Conservation (phyloP, 352 stramenopile genomes). For the Sclerospora graminicola region DNA sequence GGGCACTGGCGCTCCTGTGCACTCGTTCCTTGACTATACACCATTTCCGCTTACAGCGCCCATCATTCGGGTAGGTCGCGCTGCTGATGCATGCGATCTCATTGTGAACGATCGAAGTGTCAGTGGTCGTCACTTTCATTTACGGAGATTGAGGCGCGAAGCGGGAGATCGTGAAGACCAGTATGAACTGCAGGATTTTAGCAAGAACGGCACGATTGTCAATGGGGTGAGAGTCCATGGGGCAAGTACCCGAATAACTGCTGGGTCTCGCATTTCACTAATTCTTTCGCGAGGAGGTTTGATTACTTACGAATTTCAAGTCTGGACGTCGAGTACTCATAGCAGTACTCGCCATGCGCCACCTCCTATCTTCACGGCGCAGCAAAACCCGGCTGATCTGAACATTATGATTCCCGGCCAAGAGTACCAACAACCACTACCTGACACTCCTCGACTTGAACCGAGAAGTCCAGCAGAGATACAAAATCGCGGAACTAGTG, state of each 20-base stretch:
- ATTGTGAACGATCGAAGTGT: constrained; percentile 85
- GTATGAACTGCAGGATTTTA: constrained; percentile 83
- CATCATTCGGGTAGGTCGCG: constrained; percentile 67
- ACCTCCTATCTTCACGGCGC: constrained; percentile 39
- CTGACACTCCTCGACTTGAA: constrained; percentile 15
- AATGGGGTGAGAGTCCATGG: constrained; percentile 82
- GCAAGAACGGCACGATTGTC: constrained; percentile 85
- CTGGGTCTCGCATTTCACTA: constrained; percentile 72
- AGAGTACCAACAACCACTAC: constrained; percentile 62
- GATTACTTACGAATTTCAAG: constrained; percentile 83
- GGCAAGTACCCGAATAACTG: constrained; percentile 53
- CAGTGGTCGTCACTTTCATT: constrained; percentile 76
- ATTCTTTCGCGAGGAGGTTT: constrained; percentile 77
- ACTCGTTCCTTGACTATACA: constrained; percentile 28
- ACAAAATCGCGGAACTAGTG: constrained; percentile 58
- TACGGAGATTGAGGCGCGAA: constrained; percentile 55
- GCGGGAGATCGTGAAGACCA: constrained; percentile 40
- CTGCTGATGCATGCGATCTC: constrained; percentile 77
- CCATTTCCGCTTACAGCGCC: constrained; percentile 63
- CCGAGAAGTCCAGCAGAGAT: constrained; percentile 71
- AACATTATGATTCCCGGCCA: constrained; percentile 44
- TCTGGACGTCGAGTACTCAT: constrained; percentile 15
- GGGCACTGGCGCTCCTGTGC: constrained; percentile 5
- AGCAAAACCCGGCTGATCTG: constrained; percentile 30
- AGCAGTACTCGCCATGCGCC: constrained; percentile 17